Percentiles rank a stretch among this genome's conserved stretches.
Conservation (phyloP, 75 land plant species). For the Isoetes taiwanensis region DNA sequence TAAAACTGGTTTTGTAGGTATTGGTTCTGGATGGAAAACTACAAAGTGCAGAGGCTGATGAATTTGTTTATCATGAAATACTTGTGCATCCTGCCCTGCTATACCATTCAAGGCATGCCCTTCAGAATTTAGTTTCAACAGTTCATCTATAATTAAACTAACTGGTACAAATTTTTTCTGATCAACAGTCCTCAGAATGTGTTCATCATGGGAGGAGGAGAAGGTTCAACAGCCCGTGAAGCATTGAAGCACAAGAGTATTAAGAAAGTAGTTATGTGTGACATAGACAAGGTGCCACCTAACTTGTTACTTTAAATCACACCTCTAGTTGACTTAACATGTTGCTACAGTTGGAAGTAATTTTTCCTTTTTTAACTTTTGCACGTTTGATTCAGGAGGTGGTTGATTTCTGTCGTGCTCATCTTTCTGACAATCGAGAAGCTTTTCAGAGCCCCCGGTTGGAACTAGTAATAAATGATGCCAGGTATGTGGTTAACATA, state of each 20-base stretch:
- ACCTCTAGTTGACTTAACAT: not conserved
- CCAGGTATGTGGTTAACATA: slow-evolving; percentile 34
- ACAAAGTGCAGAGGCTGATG: slow-evolving; percentile 85
- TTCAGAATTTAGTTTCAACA: too few relatives aligned
- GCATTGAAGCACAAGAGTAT: slow-evolving; percentile 55
- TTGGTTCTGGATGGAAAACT: slow-evolving; percentile 89
- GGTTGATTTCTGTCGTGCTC: slow-evolving; percentile 60
- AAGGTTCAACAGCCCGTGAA: slow-evolving; percentile 92
- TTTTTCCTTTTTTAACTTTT: not conserved
- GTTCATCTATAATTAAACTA: not conserved
- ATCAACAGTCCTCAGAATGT: slow-evolving; percentile 68
- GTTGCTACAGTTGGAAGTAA: not conserved
- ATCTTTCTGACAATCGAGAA: slow-evolving; percentile 45
- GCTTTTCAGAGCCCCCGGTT: slow-evolving; percentile 61
- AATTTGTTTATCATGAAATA: slow-evolving; percentile 92
- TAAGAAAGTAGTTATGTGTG: slow-evolving; percentile 92
- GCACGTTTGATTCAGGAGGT: slow-evolving; percentile 50
- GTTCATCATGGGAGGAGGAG: slow-evolving; percentile 99
- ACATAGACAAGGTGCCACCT: slow-evolving; percentile 64
- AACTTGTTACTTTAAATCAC: not conserved
- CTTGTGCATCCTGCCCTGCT: slow-evolving; percentile 81
- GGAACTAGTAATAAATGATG: slow-evolving; percentile 80
- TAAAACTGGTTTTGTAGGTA: slow-evolving; percentile 24
- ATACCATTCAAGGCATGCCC: slow-evolving; percentile 48
- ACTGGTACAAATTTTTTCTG: too few relatives aligned